These are phyloP conservation scores for Colletotrichum agaves DNA, from an alignment of 2,329 filamentous ascomycete genomes.

Conservation along the genomic window DNA sequence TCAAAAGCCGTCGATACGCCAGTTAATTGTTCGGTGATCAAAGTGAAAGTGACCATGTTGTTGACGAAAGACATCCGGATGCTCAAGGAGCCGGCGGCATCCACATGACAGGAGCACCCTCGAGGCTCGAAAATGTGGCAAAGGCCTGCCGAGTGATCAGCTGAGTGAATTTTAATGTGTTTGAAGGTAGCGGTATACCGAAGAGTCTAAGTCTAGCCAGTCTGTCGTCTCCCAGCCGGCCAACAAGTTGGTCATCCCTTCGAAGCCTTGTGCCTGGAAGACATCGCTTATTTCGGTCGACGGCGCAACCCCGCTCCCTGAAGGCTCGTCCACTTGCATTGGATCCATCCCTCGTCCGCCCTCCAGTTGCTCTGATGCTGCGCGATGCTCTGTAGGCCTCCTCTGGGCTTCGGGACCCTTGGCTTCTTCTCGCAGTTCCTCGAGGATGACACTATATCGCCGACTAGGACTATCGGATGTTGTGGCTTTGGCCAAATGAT, in stretches of 20 bases:
- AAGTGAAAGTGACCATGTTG: not conserved
- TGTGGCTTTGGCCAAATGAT: slow-evolving; percentile 53
- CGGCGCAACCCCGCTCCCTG: slow-evolving; percentile 6
- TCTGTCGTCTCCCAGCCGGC: slow-evolving; percentile 45
- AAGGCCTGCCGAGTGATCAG: slow-evolving; percentile 35
- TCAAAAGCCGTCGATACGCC: not conserved
- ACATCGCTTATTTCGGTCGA: slow-evolving; percentile 27
- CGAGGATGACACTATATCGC: slow-evolving; percentile 63
- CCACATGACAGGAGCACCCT: slow-evolving; percentile 34
- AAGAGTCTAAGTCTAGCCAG: slow-evolving; percentile 46
- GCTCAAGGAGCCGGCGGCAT: slow-evolving; percentile 24
- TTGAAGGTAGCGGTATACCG: slow-evolving; percentile 35
- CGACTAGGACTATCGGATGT: slow-evolving; percentile 55
- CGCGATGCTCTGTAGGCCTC: not conserved
- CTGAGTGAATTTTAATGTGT: not conserved
- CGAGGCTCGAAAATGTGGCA: slow-evolving; percentile 34
- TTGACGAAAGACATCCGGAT: not conserved
- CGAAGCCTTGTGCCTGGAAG: slow-evolving; percentile 27
- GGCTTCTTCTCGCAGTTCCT: slow-evolving; percentile 58
- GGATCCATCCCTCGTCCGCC: slow-evolving; percentile 1
- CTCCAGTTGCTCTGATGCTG: not conserved
- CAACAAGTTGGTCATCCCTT: slow-evolving; percentile 36
- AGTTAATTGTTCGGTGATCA: not conserved
- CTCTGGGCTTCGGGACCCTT: slow-evolving; percentile 10
- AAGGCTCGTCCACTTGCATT: slow-evolving; percentile 11